Base-by-base conservation (phyloP, 257 asterid genomes). In the Misopates orontium region DNA sequence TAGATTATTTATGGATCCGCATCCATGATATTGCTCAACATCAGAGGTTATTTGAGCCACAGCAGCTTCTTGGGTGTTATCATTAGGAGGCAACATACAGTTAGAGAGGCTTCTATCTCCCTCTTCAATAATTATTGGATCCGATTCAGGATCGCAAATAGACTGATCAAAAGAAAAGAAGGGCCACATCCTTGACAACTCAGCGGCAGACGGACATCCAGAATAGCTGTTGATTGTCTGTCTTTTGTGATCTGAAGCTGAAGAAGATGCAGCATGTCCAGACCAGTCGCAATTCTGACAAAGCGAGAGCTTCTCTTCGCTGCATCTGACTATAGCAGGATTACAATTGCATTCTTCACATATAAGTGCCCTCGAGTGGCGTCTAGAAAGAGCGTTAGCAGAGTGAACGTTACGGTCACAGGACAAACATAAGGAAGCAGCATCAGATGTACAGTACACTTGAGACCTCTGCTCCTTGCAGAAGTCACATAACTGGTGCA, bases 331-430 rank as follows among this genome's bases (percentile, higher is more conserved):
- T 11, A 56, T 56, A 16, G 91, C 87, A 23, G 89, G 86, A 51
- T 81, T 78, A 49, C 66, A 65, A 60, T 71, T 75, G 77, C 93
- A 87, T 44, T 76, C 66, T 48, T 85, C 90, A 17, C 93, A 87
- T 21, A 85, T 62, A 45, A 81, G 93, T 16, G 84, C 75, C 75
- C 95, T 80, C 23, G 72, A 63, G 71, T 87, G 95, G 57, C 89
- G 89, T 71, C 71, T 71, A 4, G 93, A 83, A 48, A 87, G 85
- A 5, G 82, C 82, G 24, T 85, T 87, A 4, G 95, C 95, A 3
- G 93, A 81, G 72, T 87, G 95, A 67, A 87, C 79, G n/a, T 64
- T 77, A 21, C 86, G 80, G 67, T 87, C 95, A 62, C 95, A 87
- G 8, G 91, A 75, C 60, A 87, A 80, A 64, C 93, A 87, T 25